phyloP scores from a whole-genome alignment of 768 basidiomycete genomes.

The Gloeopeniophorella convolvens region DNA sequence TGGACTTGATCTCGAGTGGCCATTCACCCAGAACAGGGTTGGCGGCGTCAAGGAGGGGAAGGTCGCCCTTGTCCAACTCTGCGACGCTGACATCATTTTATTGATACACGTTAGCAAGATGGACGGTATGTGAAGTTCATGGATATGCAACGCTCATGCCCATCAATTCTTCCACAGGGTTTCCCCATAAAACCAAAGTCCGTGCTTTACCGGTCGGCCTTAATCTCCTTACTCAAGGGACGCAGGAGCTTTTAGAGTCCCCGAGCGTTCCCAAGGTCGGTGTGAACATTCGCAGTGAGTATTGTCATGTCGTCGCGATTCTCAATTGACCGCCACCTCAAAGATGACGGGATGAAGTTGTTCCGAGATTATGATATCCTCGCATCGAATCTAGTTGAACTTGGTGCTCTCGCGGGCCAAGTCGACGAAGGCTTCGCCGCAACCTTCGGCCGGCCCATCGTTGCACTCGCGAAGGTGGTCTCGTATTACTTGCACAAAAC shows the following conservation, averaged over 20 bases:
- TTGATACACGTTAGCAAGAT: conserved; percentile 44
- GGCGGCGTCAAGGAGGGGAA: conserved; percentile 26
- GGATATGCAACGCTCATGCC: neutral
- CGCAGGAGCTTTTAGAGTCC: conserved; percentile 41
- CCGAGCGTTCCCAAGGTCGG: conserved; percentile 38
- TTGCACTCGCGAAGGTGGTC: conserved; percentile 39
- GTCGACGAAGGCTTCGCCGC: conserved; percentile 33
- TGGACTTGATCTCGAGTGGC: conserved; percentile 50
- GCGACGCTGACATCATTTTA: conserved; percentile 37
- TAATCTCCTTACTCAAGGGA: neutral
- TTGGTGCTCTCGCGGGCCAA: conserved; percentile 36
- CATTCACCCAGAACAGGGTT: conserved; percentile 29
- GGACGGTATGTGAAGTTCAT: conserved; percentile 31
- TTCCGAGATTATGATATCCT: conserved; percentile 40
- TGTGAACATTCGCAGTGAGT: conserved; percentile 42
- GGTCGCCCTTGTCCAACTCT: conserved; percentile 42
- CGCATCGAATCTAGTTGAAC: conserved; percentile 39
- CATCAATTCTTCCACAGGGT: conserved; percentile 27
- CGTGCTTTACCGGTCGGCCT: conserved; percentile 1
- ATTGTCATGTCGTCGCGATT: neutral
- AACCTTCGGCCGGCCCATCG: conserved; percentile 33
- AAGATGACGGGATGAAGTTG: conserved; percentile 46
- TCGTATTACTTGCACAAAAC: conserved; percentile 34
- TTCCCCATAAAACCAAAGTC: conserved; percentile 39
- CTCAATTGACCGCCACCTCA: neutral